Conservation (phyloP, 2,329 filamentous ascomycete species). For the Monilinia laxa region DNA sequence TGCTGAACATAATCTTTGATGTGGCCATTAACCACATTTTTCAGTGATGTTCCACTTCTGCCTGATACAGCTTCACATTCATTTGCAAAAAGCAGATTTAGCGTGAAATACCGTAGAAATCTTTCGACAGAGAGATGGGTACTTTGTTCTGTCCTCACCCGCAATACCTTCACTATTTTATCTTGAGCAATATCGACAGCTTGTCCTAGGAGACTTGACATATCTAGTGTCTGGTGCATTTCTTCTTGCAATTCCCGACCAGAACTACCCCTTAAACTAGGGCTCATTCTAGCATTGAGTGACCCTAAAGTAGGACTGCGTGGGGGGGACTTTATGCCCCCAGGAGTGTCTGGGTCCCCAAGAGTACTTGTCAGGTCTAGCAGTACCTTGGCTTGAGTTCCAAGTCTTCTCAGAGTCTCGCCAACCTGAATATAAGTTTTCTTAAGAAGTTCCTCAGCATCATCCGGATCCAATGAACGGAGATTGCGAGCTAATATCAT, state of each 20-base stretch:
- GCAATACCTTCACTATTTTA: slow-evolving; percentile 71
- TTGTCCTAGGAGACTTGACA: slow-evolving; percentile 75
- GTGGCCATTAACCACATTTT: slow-evolving; percentile 76
- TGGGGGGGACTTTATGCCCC: slow-evolving; percentile 37
- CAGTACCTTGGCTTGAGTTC: slow-evolving; percentile 91
- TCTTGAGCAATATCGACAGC: slow-evolving; percentile 80
- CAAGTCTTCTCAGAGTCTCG: slow-evolving; percentile 80
- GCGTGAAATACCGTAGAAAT: slow-evolving; percentile 78
- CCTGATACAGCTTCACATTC: slow-evolving; percentile 85
- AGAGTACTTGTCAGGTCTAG: slow-evolving; percentile 82
- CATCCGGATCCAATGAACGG: slow-evolving; percentile 75
- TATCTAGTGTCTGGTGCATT: slow-evolving; percentile 72
- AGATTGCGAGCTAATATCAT: slow-evolving; percentile 84
- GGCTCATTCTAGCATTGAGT: slow-evolving; percentile 34
- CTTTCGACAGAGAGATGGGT: slow-evolving; percentile 63
- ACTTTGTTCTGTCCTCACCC: slow-evolving; percentile 73
- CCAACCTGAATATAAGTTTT: slow-evolving; percentile 85
- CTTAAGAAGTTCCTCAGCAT: slow-evolving; percentile 79
- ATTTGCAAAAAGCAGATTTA: slow-evolving; percentile 80
- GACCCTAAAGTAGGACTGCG: slow-evolving; percentile 38
- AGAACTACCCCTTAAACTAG: slow-evolving; percentile 26
- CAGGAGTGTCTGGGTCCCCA: slow-evolving; percentile 30
- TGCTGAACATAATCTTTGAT: slow-evolving; percentile 77
- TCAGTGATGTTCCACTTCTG: slow-evolving; percentile 70
- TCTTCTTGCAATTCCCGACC: slow-evolving; percentile 61